phyloP scores from a whole-genome alignment of 2,329 filamentous ascomycete species.

The Myriangium duriaei region DNA sequence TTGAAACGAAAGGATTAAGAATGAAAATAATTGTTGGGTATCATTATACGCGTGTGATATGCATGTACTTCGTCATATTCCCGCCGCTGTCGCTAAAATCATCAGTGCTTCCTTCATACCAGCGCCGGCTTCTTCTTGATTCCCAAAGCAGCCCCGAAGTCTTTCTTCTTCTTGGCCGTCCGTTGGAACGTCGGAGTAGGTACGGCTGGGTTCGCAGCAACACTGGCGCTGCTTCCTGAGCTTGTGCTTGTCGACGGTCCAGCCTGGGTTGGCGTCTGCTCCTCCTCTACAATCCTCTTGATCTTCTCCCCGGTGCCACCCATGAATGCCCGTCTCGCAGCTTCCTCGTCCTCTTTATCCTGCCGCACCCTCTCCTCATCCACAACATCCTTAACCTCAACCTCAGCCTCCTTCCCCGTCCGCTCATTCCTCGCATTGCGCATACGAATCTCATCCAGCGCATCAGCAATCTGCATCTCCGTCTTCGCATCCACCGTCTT shows the following conservation, averaged over 20 bases:
- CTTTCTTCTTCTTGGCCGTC: conserved; percentile 76
- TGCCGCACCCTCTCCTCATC: conserved; percentile 49
- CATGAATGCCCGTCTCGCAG: conserved; percentile 65
- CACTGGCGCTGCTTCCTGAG: conserved; percentile 11
- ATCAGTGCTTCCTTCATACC: too few species aligned
- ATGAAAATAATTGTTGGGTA: too few species aligned
- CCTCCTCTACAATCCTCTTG: conserved; percentile 40
- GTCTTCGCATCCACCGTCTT: conserved; percentile 87
- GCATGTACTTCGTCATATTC: too few species aligned
- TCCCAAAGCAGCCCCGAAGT: conserved; percentile 59
- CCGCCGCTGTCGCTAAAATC: too few species aligned
- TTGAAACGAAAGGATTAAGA: too few species aligned
- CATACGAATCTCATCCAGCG: conserved; percentile 84
- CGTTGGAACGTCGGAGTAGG: conserved; percentile 59
- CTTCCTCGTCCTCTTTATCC: conserved; percentile 73
- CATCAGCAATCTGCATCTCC: conserved; percentile 95
- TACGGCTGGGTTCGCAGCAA: conserved; percentile 26
- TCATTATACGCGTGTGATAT: too few species aligned
- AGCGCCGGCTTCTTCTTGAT: conserved; percentile 67
- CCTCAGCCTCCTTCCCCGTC: conserved; percentile 50
- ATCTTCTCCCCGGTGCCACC: conserved; percentile 45
- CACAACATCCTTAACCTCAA: conserved; percentile 44
- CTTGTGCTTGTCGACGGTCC: conserved; percentile 13
- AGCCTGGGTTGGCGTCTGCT: conserved; percentile 21
- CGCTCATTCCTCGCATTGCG: conserved; percentile 80